These are phyloP conservation scores for Strigomonas culicis DNA, from an alignment of 208 protist species.

Conservation along the genomic window DNA sequence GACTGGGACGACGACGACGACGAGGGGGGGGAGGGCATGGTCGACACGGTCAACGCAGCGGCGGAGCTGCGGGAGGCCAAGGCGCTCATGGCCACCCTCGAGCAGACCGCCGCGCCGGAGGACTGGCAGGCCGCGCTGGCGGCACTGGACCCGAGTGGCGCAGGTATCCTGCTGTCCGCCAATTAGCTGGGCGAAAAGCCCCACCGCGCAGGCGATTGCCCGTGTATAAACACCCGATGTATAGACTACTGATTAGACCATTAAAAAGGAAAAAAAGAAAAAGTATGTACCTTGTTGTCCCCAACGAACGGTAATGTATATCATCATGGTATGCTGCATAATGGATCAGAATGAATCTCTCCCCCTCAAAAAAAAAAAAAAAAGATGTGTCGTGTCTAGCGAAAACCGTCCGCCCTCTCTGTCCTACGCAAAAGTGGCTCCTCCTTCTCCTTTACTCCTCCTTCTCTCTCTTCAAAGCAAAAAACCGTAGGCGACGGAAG, in stretches of 20 bases:
- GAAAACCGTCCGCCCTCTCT: no score
- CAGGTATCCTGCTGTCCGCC: no score
- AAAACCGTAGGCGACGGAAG: neutral
- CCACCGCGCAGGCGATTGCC: neutral
- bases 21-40: conserved; percentile 22
- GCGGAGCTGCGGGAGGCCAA: conserved; percentile 30
- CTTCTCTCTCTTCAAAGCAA: neutral
- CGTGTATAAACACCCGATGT: neutral
- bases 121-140: no score
- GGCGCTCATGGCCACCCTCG: conserved; percentile 21
- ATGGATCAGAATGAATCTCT: no score
- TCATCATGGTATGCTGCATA: no score
- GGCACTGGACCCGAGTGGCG: no score
- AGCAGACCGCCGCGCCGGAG: no score
- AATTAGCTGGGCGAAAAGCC: neutral
- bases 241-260: neutral
- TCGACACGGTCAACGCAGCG: conserved; percentile 28
- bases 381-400: no score
- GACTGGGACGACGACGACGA: conserved; percentile 44
- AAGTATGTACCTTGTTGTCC: no score
- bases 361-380: no score
- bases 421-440: no score
- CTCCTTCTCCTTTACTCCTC: neutral
- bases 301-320: no score
- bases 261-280: neutral